Base-by-base conservation (phyloP, 495 filamentous ascomycete genomes). In the Neurospora tetrasperma region DNA sequence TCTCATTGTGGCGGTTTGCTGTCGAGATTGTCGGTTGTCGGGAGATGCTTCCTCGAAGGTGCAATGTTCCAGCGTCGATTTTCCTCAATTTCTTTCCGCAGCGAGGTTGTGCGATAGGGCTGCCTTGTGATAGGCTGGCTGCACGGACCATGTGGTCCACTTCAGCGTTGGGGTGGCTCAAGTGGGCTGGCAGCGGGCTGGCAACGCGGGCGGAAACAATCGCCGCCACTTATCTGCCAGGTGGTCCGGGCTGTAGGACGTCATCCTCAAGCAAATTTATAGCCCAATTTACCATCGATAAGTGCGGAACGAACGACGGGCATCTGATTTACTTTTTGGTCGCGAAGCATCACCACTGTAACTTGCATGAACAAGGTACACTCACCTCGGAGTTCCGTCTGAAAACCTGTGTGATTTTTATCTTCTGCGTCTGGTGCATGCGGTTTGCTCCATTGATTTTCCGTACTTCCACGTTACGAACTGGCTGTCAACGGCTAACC, bases 1-100 rank as follows among this genome's bases (percentile, higher is more conserved):
- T 89, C 93, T 91, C 93, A 97, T 97, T 83, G 85, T 93, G 90
- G 87, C 86, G 87, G 87, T 85, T 81, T 75, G 74, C 79, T 77
- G 78, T 79, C 78, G 79, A 79, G 73, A 71, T 76, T 83, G 79
- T 78, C 80, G 54, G 78, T 75, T 78, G 73, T 79, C 76, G 76
- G 76, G 74, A 59, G 77, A 74, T 77, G 77, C 71, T 76, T 78
- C 76, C 73, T 75, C 76, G 66, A 73, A 73, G 77, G 77, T 78
- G 78, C 77, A 71, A 77, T 71, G 74, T 76, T 78, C 79, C 73
- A 71, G 70, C 44, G 76, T 75, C 77, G 79, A 80, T 77, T 78
- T 80, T 80, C 73, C 73, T 76, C 78, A 79, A 76, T 80, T 79
- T 79, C 79, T 78, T 78, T 76, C 74, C 76, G 27, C 54, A 66